A percentile compares a stretch with the other conserved stretches of the same genome.
Conservation (phyloP, 78 protist genomes). For the Dictyostelium discoideum region DNA sequence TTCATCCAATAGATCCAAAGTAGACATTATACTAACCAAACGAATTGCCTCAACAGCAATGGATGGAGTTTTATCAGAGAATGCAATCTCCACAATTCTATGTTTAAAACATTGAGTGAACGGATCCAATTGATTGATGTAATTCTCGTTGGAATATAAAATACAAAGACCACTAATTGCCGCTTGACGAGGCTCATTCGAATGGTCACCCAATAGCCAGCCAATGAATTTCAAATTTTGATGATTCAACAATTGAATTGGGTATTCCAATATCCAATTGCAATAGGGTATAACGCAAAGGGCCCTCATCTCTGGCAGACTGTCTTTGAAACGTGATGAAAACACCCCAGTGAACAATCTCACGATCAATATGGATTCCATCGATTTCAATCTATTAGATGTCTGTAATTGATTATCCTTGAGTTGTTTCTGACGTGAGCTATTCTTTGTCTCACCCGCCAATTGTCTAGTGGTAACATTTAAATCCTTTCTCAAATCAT, state of each 20-base stretch:
- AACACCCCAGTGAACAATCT: neutral
- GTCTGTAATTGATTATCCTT: conserved; percentile 5
- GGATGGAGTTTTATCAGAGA: neutral
- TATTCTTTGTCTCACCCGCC: conserved; percentile 23
- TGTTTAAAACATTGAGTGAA: conserved; percentile 1
- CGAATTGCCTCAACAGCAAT: conserved; percentile 30
- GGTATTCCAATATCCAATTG: conserved; percentile 32
- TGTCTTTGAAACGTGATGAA: neutral
- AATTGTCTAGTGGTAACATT: neutral
- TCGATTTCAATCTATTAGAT: neutral
- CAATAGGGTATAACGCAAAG: neutral
- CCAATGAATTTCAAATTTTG: conserved; percentile 6
- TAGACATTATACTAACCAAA: conserved; percentile 7
- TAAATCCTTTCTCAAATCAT: conserved; percentile 8
- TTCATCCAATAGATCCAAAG: conserved; percentile 24
- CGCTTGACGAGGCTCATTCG: neutral
- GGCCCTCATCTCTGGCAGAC: conserved; percentile 22
- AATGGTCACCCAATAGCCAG: conserved; percentile 26
- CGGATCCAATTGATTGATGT: neutral
- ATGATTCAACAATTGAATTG: neutral
- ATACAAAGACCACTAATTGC: conserved; percentile 12
- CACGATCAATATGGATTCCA: neutral
- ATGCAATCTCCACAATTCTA: conserved; percentile 51
- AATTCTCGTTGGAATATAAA: neutral
- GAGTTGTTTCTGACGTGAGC: neutral